Percentiles rank a stretch among this genome's conserved stretches.
phyloP scores from a whole-genome alignment of 495 filamentous ascomycete genomes.

The Penicillium flavigenum region DNA sequence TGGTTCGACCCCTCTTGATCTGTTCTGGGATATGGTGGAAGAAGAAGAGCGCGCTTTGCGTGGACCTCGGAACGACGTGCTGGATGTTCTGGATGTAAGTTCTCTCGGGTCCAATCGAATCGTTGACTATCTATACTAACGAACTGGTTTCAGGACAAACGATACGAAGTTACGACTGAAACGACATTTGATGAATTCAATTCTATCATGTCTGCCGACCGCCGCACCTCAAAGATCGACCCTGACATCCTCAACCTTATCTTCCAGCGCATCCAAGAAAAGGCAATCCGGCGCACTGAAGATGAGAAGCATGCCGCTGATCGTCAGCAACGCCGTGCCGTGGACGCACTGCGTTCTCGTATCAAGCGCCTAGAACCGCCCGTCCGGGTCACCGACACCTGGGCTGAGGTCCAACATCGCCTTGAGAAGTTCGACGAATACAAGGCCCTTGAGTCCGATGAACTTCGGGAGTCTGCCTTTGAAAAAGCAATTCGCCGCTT shows the following conservation, averaged over 20 bases:
- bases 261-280: conserved; percentile 83
- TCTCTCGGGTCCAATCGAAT: background rate
- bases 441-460: conserved; percentile 75
- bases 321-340: conserved; percentile 77
- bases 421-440: conserved; percentile 82
- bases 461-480: conserved; percentile 78
- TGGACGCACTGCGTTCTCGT: conserved; percentile 80
- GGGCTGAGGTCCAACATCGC: conserved; percentile 76
- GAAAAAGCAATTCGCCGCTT: conserved; percentile 90
- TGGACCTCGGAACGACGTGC: conserved; percentile 75
- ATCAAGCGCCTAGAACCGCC: conserved; percentile 94
- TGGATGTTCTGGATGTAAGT: conserved; percentile 88
- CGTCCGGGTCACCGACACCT: conserved; percentile 71
- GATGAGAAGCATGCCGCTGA: conserved; percentile 83
- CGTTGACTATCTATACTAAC: conserved; percentile 15
- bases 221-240: conserved; percentile 79
- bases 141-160: conserved; percentile 65
- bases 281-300: conserved; percentile 69
- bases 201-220: conserved; percentile 72
- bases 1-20: conserved; percentile 87
- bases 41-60: conserved; percentile 87
- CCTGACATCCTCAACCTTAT: conserved; percentile 71
- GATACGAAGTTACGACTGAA: conserved; percentile 81
- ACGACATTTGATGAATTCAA: conserved; percentile 88
- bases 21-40: conserved; percentile 96